Percentiles rank a stretch among this genome's conserved stretches.
phyloP scores from a whole-genome alignment of 352 stramenopile species.

The Pythium chondricola region DNA sequence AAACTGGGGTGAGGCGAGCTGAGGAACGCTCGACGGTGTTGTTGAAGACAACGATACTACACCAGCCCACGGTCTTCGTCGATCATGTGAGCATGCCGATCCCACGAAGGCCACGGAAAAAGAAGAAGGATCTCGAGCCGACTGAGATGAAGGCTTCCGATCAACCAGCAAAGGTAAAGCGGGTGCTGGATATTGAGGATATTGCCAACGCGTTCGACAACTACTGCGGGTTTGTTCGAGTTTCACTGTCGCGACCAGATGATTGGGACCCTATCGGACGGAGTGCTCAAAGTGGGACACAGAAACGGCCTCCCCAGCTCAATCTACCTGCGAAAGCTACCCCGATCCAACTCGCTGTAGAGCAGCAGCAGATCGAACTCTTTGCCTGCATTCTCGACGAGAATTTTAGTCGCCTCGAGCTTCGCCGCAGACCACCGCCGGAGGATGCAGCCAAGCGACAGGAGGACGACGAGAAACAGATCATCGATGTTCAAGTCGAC shows the following conservation, averaged over 20 bases:
- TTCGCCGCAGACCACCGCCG: background rate
- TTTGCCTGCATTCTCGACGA: conserved; percentile 53
- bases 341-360: conserved; percentile 30
- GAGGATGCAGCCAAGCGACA: background rate
- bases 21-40: conserved; percentile 16
- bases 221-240: conserved; percentile 32
- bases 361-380: conserved; percentile 60
- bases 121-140: conserved; percentile 4
- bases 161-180: conserved; percentile 4
- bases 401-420: conserved; percentile 37
- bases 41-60: conserved; percentile 29
- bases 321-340: conserved; percentile 1
- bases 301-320: conserved; percentile 10
- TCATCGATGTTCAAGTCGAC: conserved; percentile 32
- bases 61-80: conserved; percentile 31
- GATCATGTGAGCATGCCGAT: conserved; percentile 43
- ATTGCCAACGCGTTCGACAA: conserved; percentile 50
- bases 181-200: conserved; percentile 35
- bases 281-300: background rate
- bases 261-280: conserved; percentile 26
- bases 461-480: conserved; percentile 35
- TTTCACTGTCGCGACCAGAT: conserved; percentile 22
- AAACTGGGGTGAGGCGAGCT: conserved; percentile 1
- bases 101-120: conserved; percentile 14
- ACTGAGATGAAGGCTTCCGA: background rate